Evolutionary conservation across 208 protist species (phyloP).

Genomic region (Vickermania spadyakhi): DNA sequence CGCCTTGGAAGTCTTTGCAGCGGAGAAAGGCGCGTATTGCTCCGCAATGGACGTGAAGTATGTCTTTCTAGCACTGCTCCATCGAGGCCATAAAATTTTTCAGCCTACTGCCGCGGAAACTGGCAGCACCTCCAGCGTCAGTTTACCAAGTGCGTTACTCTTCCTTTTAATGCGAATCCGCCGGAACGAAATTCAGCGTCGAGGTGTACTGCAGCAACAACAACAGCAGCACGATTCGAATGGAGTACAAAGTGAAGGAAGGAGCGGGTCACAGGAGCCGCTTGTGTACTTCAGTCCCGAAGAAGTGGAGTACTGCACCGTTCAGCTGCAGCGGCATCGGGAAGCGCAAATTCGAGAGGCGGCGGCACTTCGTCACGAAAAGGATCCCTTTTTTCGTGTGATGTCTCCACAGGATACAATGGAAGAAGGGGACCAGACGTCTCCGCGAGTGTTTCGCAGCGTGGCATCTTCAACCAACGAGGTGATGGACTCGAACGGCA

Average conservation of each 20-base stretch:
- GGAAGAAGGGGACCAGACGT: no score
- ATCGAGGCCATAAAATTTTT: conserved; percentile 5
- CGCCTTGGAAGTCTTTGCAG: conserved; percentile 35
- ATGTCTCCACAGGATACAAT: no score
- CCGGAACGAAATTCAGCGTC: conserved; percentile 32
- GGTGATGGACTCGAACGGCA: no score
- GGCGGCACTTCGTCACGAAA: no score
- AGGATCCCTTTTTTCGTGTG: no score
- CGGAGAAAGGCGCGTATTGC: conserved; percentile 65
- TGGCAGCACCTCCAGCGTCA: neutral
- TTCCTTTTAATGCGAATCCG: conserved; percentile 49
- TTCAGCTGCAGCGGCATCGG: no score
- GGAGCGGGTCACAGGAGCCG: no score
- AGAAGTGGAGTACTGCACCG: neutral
- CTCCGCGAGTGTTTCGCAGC: no score
- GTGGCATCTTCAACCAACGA: no score
- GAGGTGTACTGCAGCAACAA: conserved; percentile 10
- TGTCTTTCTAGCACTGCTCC: conserved; percentile 21
- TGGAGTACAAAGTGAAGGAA: no score
- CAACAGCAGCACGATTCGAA: no score
- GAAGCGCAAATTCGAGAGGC: no score
- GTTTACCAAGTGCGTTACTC: conserved; percentile 9
- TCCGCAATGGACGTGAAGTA: conserved; percentile 52
- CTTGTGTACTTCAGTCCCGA: neutral
- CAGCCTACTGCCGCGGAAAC: neutral